Base-by-base conservation (phyloP, 345 rosid genomes). In the Linum tenue region DNA sequence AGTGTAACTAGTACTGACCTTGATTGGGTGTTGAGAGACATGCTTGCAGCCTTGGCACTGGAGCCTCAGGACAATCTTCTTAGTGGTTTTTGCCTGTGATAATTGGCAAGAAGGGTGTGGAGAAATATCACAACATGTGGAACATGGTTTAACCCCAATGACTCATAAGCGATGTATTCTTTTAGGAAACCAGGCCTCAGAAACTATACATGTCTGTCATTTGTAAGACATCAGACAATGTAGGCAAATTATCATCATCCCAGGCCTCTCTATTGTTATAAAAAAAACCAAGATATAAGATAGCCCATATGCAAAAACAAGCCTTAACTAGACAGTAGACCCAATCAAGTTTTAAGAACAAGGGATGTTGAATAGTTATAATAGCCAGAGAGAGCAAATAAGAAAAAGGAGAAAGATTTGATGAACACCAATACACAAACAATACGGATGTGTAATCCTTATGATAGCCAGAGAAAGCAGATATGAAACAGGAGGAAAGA, bases 171-270 rank as follows among this genome's bases (percentile, higher is more conserved):
- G 14, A 1, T 48, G 31, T 0, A 22, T 22, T 22, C 31, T 2
- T 3, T 9, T 12, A 48, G 14, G 9, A 48, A 9, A 48, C 53
- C 3, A 48, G 53, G 53, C 53, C 53, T 48, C 64, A 38, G 48
- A 3, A 12, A 10, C 4, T n/a, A 41, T n/a, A 48, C 53, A 39
- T 62, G 36, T 62, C 51, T 5, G 2, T 62, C 64, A 39, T 14
- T 14, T 3, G 7, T n/a, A 39, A 39, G 31, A 39, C 53, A 62
- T 62, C 50, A 62, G 64, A 62, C 64, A 62, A 62, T 62, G 64
- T 62, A 62, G 64, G 64, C 64, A 62, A 62, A 62, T 39, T 62
- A 2, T 48, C 53, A 48, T 48, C 53, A 48, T 48, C 53, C 11
- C 14, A 10, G 53, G 53, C 53, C 53, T 48, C n/a, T n/a, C 14